Conservation (phyloP, 2,329 filamentous ascomycete genomes). For the Acrocalymma vagum region DNA sequence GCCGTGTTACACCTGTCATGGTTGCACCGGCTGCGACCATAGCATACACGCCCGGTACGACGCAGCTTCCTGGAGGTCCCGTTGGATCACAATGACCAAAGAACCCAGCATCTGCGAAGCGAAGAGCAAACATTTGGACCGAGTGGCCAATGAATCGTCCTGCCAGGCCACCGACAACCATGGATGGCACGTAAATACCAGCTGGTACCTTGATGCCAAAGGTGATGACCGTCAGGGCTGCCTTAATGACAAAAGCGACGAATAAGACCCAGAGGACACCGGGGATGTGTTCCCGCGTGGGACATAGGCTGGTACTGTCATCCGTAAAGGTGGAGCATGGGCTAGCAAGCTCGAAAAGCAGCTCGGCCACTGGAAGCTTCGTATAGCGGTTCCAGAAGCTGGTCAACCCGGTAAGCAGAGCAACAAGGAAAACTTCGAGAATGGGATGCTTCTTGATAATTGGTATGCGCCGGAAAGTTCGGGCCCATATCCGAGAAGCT, state of each 20-base stretch:
- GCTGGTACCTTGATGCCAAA: constrained; percentile 97
- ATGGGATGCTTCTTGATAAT: constrained; percentile 85
- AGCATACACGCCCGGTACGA: constrained; percentile 96
- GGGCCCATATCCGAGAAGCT: constrained; percentile 88
- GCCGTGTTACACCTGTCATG: constrained; percentile 95
- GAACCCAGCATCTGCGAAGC: constrained; percentile 73
- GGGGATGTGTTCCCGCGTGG: constrained; percentile 78
- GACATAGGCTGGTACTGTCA: constrained; percentile 80
- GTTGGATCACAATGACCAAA: constrained; percentile 78
- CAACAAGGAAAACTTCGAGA: constrained; percentile 87
- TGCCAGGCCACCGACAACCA: constrained; percentile 95
- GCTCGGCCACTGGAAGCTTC: constrained; percentile 86
- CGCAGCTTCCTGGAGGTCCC: constrained; percentile 77
- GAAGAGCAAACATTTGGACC: constrained; percentile 81
- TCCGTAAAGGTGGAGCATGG: constrained; percentile 79
- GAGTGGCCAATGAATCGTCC: constrained; percentile 87
- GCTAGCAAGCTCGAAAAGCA: constrained; percentile 88
- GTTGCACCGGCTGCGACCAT: constrained; percentile 94
- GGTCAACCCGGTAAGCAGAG: constrained; percentile 80
- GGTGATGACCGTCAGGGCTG: constrained; percentile 84
- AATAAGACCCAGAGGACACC: constrained; percentile 75
- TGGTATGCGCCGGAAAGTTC: constrained; percentile 81
- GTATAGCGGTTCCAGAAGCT: constrained; percentile 96
- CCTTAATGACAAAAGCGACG: constrained; percentile 87
- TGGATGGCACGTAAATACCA: constrained; percentile 97